Evolutionary conservation across 2,329 filamentous ascomycete genomes (phyloP).

Genomic region (Arachnomyces sp.): DNA sequence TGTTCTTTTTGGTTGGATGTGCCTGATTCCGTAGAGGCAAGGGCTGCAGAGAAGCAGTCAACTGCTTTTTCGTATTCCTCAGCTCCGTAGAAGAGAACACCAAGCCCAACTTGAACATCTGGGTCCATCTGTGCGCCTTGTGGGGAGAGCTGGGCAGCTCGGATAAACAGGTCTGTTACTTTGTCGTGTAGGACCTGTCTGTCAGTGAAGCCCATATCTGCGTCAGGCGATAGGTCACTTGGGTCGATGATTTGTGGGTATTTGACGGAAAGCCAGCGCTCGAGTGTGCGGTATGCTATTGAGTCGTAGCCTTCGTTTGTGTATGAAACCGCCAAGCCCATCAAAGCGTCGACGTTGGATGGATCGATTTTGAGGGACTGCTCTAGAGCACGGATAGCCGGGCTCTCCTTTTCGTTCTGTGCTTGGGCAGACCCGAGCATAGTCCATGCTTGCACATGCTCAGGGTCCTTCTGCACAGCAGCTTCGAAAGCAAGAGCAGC

Average conservation of each 20-base stretch:
- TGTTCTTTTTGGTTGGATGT: slow-evolving; percentile 76
- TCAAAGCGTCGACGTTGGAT: slow-evolving; percentile 77
- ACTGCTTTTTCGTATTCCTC: slow-evolving; percentile 98
- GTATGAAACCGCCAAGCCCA: slow-evolving; percentile 93
- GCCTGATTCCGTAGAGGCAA: slow-evolving; percentile 77
- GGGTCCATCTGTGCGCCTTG: slow-evolving; percentile 95
- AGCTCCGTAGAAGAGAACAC: slow-evolving; percentile 93
- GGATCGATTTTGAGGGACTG: slow-evolving; percentile 83
- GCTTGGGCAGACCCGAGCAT: slow-evolving; percentile 86
- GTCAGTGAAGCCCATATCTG: slow-evolving; percentile 92
- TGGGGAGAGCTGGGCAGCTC: slow-evolving; percentile 83
- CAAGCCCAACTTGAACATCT: slow-evolving; percentile 93
- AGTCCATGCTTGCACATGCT: slow-evolving; percentile 89
- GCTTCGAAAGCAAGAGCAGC: slow-evolving; percentile 93
- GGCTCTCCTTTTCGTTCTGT: slow-evolving; percentile 97
- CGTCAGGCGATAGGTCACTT: slow-evolving; percentile 60
- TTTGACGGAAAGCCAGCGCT: slow-evolving; percentile 93
- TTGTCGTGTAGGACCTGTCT: slow-evolving; percentile 81
- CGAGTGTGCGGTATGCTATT: slow-evolving; percentile 88
- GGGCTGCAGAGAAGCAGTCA: slow-evolving; percentile 90
- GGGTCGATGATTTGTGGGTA: slow-evolving; percentile 76
- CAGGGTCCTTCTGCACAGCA: slow-evolving; percentile 78
- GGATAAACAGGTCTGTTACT: slow-evolving; percentile 83
- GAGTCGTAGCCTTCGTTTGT: slow-evolving; percentile 98
- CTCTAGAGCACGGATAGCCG: slow-evolving; percentile 87